phyloP scores from a whole-genome alignment of 208 protist genomes.

The Porcisia hertigi region DNA sequence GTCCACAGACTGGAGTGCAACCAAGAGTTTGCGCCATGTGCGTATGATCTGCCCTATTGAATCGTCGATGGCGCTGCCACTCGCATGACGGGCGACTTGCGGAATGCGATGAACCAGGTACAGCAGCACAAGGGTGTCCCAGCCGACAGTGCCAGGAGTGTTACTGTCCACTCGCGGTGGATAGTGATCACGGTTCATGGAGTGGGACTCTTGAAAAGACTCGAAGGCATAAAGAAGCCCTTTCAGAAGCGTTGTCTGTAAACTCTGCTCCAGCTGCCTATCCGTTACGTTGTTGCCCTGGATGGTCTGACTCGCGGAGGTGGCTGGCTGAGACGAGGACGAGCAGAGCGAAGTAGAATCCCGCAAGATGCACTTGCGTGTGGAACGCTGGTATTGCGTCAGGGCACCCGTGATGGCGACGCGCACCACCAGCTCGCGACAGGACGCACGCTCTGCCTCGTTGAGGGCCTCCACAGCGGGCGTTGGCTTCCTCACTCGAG shows the following conservation, averaged over 20 bases:
- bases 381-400: conserved; percentile 35
- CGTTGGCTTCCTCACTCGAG: conserved; percentile 5
- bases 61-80: conserved; percentile 63
- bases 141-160: conserved; percentile 79
- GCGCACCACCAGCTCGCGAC: conserved; percentile 50
- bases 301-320: neutral
- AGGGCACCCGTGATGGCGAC: conserved; percentile 64
- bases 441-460: conserved; percentile 46
- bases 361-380: conserved; percentile 17
- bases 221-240: conserved; percentile 81
- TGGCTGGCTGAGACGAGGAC: conserved; percentile 1
- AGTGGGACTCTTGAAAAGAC: conserved; percentile 72
- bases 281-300: conserved; percentile 3
- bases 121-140: conserved; percentile 83
- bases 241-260: conserved; percentile 55
- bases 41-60: conserved; percentile 70
- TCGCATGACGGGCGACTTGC: conserved; percentile 59
- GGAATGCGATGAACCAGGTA: conserved; percentile 83
- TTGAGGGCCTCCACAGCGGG: conserved; percentile 9
- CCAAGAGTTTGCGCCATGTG: conserved; percentile 78
- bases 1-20: conserved; percentile 75
- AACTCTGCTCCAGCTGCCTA: conserved; percentile 34
- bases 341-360: conserved; percentile 2
- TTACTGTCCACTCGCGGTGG: conserved; percentile 40
- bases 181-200: conserved; percentile 75